phyloP scores from a whole-genome alignment of 2,329 filamentous ascomycete species.

The Curvularia sp. region DNA sequence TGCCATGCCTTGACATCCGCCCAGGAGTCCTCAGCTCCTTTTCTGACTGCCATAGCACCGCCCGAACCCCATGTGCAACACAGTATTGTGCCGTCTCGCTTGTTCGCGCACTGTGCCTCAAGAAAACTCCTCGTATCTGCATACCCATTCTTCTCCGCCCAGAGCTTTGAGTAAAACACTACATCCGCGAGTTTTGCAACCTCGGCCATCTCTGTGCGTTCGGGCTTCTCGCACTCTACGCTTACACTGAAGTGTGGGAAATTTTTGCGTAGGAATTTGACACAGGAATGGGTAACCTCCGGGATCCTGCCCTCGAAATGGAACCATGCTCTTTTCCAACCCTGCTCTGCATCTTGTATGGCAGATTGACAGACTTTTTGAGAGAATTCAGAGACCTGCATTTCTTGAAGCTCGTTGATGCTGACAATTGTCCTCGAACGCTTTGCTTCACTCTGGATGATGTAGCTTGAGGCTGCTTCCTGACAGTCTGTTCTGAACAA shows the following conservation, averaged over 20 bases:
- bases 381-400: conserved; percentile 68
- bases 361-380: background rate
- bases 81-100: conserved; percentile 54
- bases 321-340: conserved; percentile 61
- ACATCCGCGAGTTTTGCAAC: conserved; percentile 70
- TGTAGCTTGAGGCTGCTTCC: conserved; percentile 72
- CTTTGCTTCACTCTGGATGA: conserved; percentile 67
- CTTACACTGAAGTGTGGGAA: conserved; percentile 62
- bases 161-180: conserved; percentile 75
- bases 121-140: conserved; percentile 44
- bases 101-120: conserved; percentile 23
- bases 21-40: conserved; percentile 15
- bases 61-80: conserved; percentile 67
- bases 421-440: conserved; percentile 75
- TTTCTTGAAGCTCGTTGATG: conserved; percentile 71
- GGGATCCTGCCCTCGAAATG: conserved; percentile 79
- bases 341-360: background rate
- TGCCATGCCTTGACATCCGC: conserved; percentile 21
- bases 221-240: conserved; percentile 76
- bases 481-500: conserved; percentile 64
- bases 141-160: conserved; percentile 62
- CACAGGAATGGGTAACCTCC: conserved; percentile 66
- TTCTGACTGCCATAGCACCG: conserved; percentile 60
- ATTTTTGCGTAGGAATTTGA: conserved; percentile 59
- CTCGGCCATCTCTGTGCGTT: conserved; percentile 64